Evolutionary conservation across 1,139 yeast genomes (phyloP).

Genomic region (Scheffersomyces lignicola): DNA sequence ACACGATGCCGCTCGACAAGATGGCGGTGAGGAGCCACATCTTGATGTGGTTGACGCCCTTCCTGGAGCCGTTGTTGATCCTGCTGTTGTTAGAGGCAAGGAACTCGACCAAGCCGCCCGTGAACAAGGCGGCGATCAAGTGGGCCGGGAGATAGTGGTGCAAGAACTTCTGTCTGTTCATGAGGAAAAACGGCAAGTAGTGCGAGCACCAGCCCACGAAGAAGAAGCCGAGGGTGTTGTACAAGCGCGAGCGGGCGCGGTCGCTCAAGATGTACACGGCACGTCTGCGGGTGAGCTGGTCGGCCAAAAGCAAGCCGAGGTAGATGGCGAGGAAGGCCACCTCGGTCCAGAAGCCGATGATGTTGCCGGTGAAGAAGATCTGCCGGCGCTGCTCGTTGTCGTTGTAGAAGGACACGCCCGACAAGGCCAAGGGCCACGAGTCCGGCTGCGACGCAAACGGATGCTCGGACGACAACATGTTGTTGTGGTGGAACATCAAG

Average conservation of each 20-base stretch:
- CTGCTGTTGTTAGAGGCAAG: constrained; percentile 63
- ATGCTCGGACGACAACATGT: constrained; percentile 81
- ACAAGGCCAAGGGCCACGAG: constrained; percentile 88
- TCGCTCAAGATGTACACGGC: constrained; percentile 56
- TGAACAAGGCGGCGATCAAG: constrained; percentile 77
- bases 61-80: constrained; percentile 15
- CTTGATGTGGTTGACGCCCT: constrained; percentile 26
- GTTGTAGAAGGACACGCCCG: constrained; percentile 98
- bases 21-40: constrained; percentile 35
- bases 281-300: constrained; percentile 78
- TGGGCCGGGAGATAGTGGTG: constrained; percentile 98
- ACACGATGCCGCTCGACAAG: constrained; percentile 49
- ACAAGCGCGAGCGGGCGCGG: constrained; percentile 70
- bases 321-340: constrained; percentile 66
- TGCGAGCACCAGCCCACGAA: constrained; percentile 87
- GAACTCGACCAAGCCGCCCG: constrained; percentile 83
- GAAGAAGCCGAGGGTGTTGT: constrained; percentile 81
- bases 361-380: constrained; percentile 87
- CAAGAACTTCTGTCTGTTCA: constrained; percentile 90
- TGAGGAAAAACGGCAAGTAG: constrained; percentile 85
- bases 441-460: constrained; percentile 96
- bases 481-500: constrained; percentile 90
- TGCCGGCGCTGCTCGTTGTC: constrained; percentile 63
- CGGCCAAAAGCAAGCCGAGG: constrained; percentile 64
- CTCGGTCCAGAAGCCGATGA: constrained; percentile 91